Percentiles rank a stretch among this genome's conserved stretches.
phyloP scores from a whole-genome alignment of 140 eudicot species.

The Flaveria floridana region DNA sequence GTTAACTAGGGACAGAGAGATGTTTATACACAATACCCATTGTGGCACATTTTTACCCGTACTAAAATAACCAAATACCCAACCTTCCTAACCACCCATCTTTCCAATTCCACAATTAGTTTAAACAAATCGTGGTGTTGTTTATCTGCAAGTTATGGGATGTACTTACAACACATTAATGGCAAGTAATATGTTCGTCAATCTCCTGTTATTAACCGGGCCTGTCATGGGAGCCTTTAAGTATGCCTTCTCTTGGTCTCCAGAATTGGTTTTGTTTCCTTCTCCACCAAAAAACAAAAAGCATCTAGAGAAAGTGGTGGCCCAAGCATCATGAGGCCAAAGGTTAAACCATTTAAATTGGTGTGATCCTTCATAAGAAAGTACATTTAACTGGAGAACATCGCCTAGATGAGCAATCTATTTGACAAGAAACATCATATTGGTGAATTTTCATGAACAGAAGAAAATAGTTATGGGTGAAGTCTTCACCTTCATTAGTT shows the following conservation, averaged over 20 bases:
- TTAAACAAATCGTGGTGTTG: background rate
- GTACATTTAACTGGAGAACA: constrained; percentile 40
- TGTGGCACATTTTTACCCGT: too few relatives aligned
- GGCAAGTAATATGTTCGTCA: constrained; percentile 71
- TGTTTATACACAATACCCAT: background rate
- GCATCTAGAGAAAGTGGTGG: constrained; percentile 41
- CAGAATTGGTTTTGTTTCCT: constrained; percentile 35
- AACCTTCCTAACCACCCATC: background rate
- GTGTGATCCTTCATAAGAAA: constrained; percentile 43
- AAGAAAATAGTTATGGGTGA: background rate
- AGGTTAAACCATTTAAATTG: constrained; percentile 48
- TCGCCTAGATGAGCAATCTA: constrained; percentile 43
- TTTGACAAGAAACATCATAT: constrained; percentile 25
- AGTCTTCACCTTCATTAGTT: background rate
- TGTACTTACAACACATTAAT: constrained; percentile 74
- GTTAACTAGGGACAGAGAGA: background rate
- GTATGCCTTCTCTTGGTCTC: constrained; percentile 40
- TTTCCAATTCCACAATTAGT: constrained; percentile 2
- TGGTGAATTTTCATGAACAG: constrained; percentile 7
- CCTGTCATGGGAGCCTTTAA: constrained; percentile 42
- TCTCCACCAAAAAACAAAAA: constrained; percentile 62
- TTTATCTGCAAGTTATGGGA: background rate
- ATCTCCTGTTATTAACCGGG: constrained; percentile 51
- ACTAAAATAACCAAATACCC: background rate
- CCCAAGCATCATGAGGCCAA: constrained; percentile 56